Base-by-base conservation (phyloP, 345 rosid genomes). In the Linum usitatissimum region DNA sequence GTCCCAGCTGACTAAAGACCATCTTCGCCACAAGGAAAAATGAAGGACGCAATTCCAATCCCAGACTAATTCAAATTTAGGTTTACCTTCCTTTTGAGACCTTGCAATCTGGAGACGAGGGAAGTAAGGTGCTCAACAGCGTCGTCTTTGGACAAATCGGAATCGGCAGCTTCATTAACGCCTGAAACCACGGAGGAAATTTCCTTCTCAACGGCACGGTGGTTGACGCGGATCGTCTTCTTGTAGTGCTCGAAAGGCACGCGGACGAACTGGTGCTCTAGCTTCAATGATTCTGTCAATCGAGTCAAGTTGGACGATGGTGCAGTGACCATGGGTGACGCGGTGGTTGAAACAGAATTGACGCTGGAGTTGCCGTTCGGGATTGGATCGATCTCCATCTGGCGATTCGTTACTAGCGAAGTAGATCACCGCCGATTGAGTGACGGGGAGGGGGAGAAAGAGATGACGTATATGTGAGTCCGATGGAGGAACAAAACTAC, bases 201-300 rank as follows among this genome's bases (percentile, higher is more conserved):
- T 60, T 93, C 99, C 66, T 93, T 93, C 85, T 90, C 97, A 34
- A 81, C 70, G 53, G 64, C 65, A 4, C 99, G 87, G 71, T 90
- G 90, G 78, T 90, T 87, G 38, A 86, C 64, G 59, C 99, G 91
- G 77, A 86, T 90, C 80, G 88, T 81, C 73, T 90, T 93, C 83
- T 86, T 90, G 84, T 83, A 90, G 77, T 87, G 87, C 79, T 93
- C 99, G 79, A 90, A 93, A 6, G 99, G 99, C 18, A 90, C 97
- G 18, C 97, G 82, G 68, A 87, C 80, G 69, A 90, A 79, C 69
- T 93, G 97, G 80, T 93, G 96, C 78, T 90, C 99, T 30, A 90
- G 79, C 64, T 88, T 90, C 60, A 87, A 70, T 6, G 99, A 86
- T 70, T 93, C 97, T 60, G 92, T 73, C 42, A 93, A 75, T 68